Conservation (phyloP, 768 basidiomycete genomes). For the Suillus subalutaceus region DNA sequence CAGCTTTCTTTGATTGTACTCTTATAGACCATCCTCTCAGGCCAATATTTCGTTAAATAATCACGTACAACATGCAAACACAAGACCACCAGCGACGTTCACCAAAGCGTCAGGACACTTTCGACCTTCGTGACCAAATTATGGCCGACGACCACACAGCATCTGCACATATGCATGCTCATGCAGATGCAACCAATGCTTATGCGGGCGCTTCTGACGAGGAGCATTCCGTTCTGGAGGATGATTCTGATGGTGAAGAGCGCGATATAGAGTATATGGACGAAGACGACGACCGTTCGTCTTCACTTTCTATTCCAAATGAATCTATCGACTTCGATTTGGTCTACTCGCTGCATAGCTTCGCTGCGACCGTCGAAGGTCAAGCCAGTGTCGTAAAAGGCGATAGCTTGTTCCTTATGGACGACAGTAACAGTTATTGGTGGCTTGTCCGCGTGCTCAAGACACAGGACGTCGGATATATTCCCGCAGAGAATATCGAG, state of each 20-base stretch:
- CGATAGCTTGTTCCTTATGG: constrained; percentile 93
- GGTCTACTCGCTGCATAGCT: constrained; percentile 93
- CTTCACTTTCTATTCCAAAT: constrained; percentile 84
- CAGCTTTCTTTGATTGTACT: neutral
- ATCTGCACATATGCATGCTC: constrained; percentile 47
- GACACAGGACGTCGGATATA: constrained; percentile 98
- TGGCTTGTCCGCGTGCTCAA: constrained; percentile 99
- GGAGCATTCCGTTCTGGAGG: constrained; percentile 82
- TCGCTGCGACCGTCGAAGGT: constrained; percentile 97
- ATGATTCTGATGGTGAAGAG: constrained; percentile 78
- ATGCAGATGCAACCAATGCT: constrained; percentile 48
- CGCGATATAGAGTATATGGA: constrained; percentile 66
- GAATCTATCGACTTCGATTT: constrained; percentile 93
- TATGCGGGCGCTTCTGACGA: constrained; percentile 61
- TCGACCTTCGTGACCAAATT: constrained; percentile 72
- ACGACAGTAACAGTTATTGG: constrained; percentile 99
- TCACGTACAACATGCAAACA: constrained; percentile 25
- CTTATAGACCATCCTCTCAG: neutral
- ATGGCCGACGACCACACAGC: constrained; percentile 51
- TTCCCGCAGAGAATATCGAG: constrained; percentile 99
- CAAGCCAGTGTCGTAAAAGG: constrained; percentile 99
- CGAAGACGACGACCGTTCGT: constrained; percentile 79
- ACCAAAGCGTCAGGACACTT: constrained; percentile 59
- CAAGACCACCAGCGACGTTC: constrained; percentile 28
- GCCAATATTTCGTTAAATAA: constrained; percentile 3